Base-by-base conservation (phyloP, 345 rosid species). In the Camelina hispida region DNA sequence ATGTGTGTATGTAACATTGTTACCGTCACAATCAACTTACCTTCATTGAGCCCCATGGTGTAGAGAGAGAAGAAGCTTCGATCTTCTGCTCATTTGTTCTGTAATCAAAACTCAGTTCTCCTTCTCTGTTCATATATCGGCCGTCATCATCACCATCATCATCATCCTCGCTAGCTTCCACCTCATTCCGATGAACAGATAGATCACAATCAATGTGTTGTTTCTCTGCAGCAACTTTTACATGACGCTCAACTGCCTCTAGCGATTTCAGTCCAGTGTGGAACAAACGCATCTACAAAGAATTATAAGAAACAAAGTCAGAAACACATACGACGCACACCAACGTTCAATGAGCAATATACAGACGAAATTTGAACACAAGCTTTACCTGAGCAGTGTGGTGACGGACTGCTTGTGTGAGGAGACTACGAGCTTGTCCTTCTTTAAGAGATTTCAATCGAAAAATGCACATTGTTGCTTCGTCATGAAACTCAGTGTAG, bases 361-460 rank as follows among this genome's bases (percentile, higher is more conserved):
- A 51, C 4, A 46, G 20, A 55, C 16, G 25, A 37, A 35, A 23
- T 1, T 30, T 22, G n/a, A 43, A 50, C 55, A 2, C 17, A 9
- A 62, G 13, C 5, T 54, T n/a, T 69, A 96, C 99, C 95, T 96
- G 99, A 73, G 99, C 98, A 59, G 97, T 90, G 79, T 96, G 96
- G 81, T 96, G 99, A 52, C 92, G 97, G 48, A 90, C 89, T 66
- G 91, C 96, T 81, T 93, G 99, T 16, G 96, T 93, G 14, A 96
- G 86, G 74, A 96, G 93, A 83, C 98, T 92, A 62, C 96, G 86
- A 54, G 87, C 84, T 79, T 91, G 98, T 58, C 97, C 97, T 84
- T 88, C 94, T 75, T 96, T 93, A 73, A 96, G 86, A 17, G 99
- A 96, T 81, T 93, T 96, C 81, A 93, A 61, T 46, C 99, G 86